These are phyloP conservation scores for Cutaneotrichosporon spelunceum DNA, from an alignment of 1,284 basidiomycete species.

Conservation along the genomic window DNA sequence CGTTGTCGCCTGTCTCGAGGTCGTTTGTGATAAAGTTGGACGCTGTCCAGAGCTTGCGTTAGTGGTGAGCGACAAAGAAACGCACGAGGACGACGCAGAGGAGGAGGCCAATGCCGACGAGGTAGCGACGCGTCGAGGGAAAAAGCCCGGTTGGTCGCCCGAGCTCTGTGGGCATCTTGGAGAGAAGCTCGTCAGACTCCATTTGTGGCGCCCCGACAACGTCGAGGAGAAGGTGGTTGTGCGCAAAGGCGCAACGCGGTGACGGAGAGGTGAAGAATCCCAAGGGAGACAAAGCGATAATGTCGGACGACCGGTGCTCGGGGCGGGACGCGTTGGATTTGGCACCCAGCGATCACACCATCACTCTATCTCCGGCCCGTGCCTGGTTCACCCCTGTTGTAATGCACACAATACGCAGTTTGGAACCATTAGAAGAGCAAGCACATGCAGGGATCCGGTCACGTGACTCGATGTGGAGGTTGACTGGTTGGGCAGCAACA, in stretches of 20 bases:
- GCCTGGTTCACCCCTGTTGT: too few species aligned
- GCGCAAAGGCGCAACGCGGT: background rate
- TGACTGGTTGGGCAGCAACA: too few species aligned
- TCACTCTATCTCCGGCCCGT: too few species aligned
- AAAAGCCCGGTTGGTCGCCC: background rate
- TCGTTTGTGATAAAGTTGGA: slow-evolving; percentile 48
- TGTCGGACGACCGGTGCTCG: background rate
- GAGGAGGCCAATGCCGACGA: slow-evolving; percentile 36
- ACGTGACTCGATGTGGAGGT: background rate
- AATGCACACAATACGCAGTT: background rate
- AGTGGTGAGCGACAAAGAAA: background rate
- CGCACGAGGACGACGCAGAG: slow-evolving; percentile 36
- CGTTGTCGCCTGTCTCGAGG: slow-evolving; percentile 44
- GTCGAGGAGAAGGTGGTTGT: background rate
- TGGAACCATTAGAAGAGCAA: background rate
- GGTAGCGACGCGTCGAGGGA: slow-evolving; percentile 27
- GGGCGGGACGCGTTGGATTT: background rate
- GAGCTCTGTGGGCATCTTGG: slow-evolving; percentile 7
- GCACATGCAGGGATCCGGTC: background rate
- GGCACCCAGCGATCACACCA: background rate
- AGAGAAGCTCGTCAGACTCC: slow-evolving; percentile 13
- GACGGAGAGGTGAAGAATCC: background rate
- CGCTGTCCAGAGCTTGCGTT: slow-evolving; percentile 44
- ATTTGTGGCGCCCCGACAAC: background rate
- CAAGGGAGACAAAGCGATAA: background rate